These are phyloP conservation scores for Fusarium verticillioides DNA, from an alignment of 2,329 filamentous ascomycete genomes.

Conservation along the genomic window DNA sequence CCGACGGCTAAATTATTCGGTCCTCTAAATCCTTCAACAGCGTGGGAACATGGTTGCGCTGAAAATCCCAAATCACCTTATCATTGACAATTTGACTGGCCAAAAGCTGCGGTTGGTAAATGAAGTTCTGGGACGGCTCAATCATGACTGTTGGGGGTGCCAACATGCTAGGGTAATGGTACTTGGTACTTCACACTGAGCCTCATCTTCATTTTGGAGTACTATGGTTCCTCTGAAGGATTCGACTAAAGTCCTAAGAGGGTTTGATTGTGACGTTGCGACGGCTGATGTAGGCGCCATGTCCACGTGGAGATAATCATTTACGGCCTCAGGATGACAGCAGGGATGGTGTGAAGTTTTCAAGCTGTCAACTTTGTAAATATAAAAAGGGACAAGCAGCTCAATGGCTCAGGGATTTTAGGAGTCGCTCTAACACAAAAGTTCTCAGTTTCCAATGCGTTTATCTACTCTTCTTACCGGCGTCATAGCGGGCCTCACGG, in stretches of 20 bases:
- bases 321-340: fast-evolving
- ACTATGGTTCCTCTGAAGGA: not conserved
- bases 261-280: not conserved
- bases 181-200: not conserved
- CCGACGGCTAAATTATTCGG: not conserved
- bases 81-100: not conserved
- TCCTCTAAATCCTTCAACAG: not conserved
- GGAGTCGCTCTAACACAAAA: not conserved
- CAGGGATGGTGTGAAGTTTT: not conserved
- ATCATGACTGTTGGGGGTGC: not conserved
- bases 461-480: not conserved
- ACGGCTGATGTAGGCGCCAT: not conserved
- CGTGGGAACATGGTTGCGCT: no score
- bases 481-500: not conserved
- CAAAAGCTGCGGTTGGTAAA: not conserved
- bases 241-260: not conserved
- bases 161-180: not conserved
- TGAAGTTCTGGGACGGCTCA: not conserved
- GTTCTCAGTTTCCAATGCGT: not conserved
- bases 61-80: not conserved
- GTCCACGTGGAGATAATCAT: not conserved
- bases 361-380: not conserved
- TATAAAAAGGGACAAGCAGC: not conserved
- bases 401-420: not conserved
- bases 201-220: no score